Percentiles rank a stretch among this genome's conserved stretches.
These are phyloP conservation scores for Corymbia citriodora DNA, from an alignment of 441 rosid species.

Conservation along the genomic window DNA sequence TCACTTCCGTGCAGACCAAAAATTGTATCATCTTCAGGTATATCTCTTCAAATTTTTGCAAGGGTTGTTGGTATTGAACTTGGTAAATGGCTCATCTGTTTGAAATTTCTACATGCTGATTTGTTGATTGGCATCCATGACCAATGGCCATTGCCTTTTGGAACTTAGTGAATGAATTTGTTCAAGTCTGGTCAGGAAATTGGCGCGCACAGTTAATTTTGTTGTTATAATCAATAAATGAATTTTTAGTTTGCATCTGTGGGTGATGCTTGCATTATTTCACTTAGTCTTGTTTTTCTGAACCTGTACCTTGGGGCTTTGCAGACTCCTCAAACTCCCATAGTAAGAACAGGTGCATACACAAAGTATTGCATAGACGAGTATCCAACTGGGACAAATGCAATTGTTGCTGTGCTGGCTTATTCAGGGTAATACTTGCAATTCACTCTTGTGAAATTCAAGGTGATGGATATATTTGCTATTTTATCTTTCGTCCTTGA, in stretches of 20 bases:
- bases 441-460: neutral
- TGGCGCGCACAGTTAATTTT: neutral
- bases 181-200: neutral
- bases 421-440: constrained; percentile 72
- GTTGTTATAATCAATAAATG: neutral
- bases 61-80: neutral
- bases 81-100: neutral
- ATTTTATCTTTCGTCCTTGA: neutral
- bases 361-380: constrained; percentile 70
- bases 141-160: neutral
- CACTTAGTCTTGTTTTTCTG: neutral
- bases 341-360: constrained; percentile 82
- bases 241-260: neutral
- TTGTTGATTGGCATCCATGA: neutral
- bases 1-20: constrained; percentile 85
- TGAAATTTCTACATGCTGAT: neutral
- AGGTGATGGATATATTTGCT: neutral
- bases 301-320: constrained; percentile 6
- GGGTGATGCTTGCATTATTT: neutral
- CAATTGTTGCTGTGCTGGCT: constrained; percentile 96
- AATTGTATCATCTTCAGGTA: constrained; percentile 95
- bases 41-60: neutral
- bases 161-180: neutral
- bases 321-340: constrained; percentile 98
- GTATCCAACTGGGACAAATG: constrained; percentile 92